A percentile compares a stretch with the other conserved stretches of the same genome.
Conservation (phyloP, 345 rosid genomes). For the Geranium brycei region DNA sequence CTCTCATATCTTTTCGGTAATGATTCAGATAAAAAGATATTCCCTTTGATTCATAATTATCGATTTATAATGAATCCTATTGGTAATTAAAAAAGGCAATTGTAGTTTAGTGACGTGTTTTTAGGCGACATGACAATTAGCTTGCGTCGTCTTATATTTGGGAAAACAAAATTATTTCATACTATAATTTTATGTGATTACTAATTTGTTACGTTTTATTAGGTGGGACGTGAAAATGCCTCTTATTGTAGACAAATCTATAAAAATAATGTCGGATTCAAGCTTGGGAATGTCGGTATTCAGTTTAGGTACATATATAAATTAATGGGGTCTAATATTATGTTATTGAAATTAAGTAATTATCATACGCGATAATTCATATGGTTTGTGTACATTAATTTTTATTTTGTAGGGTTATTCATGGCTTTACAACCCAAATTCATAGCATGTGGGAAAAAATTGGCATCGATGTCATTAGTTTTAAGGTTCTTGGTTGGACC, state of each 20-base stretch:
- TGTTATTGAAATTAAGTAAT: not conserved
- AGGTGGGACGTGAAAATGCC: conserved; percentile 14
- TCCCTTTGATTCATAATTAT: too few relatives aligned
- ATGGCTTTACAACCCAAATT: conserved; percentile 15
- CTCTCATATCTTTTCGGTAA: conserved; percentile 12
- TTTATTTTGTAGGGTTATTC: conserved; percentile 12
- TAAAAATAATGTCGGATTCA: conserved; percentile 12
- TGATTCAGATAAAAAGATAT: too few relatives aligned
- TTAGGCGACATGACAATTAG: too few relatives aligned
- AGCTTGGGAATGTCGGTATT: conserved; percentile 19
- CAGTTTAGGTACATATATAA: conserved; percentile 11
- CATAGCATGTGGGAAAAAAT: conserved; percentile 10
- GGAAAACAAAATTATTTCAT: too few relatives aligned
- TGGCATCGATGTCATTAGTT: conserved; percentile 4
- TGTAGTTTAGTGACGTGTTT: too few relatives aligned
- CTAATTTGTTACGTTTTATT: not conserved
- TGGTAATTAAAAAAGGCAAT: too few relatives aligned
- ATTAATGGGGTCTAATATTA: too few relatives aligned
- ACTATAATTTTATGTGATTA: too few relatives aligned
- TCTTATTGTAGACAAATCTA: conserved; percentile 5
- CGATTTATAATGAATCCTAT: too few relatives aligned
- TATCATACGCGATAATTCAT: not conserved
- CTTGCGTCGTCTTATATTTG: too few relatives aligned
- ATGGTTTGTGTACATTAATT: not conserved
- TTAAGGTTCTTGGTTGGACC: conserved; percentile 16